Percentiles rank a stretch among this genome's conserved stretches.
These are phyloP conservation scores for Penicillium frequentans DNA, from an alignment of 2,329 filamentous ascomycete species.

Conservation along the genomic window DNA sequence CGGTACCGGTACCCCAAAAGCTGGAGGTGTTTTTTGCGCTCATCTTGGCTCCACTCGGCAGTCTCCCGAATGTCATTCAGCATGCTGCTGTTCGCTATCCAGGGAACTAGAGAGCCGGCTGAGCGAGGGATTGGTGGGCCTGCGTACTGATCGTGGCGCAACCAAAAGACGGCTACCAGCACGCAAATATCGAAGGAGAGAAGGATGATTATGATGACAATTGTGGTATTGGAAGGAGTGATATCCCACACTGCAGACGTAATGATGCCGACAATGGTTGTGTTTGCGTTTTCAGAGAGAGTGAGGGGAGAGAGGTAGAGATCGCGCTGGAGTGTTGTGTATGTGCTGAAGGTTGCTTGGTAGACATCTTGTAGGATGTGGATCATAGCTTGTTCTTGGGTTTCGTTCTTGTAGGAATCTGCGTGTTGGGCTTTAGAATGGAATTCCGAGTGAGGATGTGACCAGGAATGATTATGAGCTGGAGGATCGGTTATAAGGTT, in stretches of 20 bases:
- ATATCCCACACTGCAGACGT: conserved; percentile 13
- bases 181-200: conserved; percentile 17
- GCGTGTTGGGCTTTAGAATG: neutral
- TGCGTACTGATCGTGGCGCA: conserved; percentile 12
- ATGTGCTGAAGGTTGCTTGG: conserved; percentile 15
- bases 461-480: neutral
- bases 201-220: conserved; percentile 19
- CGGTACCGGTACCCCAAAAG: conserved; percentile 10
- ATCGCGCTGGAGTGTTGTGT: conserved; percentile 16
- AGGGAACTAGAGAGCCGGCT: conserved; percentile 19
- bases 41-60: conserved; percentile 4
- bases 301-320: conserved; percentile 7
- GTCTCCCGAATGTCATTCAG: conserved; percentile 13
- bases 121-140: conserved; percentile 19
- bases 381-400: neutral
- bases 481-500: neutral
- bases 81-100: conserved; percentile 15
- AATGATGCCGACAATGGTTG: conserved; percentile 1
- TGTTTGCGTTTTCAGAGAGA: neutral
- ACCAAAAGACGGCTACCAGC: conserved; percentile 17
- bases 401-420: neutral
- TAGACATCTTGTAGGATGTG: conserved; percentile 9
- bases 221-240: conserved; percentile 12
- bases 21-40: conserved; percentile 11
- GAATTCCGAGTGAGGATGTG: neutral